Evolutionary conservation across 805 yeast genomes (phyloP).

Genomic region (Lachancea thermotolerans): DNA sequence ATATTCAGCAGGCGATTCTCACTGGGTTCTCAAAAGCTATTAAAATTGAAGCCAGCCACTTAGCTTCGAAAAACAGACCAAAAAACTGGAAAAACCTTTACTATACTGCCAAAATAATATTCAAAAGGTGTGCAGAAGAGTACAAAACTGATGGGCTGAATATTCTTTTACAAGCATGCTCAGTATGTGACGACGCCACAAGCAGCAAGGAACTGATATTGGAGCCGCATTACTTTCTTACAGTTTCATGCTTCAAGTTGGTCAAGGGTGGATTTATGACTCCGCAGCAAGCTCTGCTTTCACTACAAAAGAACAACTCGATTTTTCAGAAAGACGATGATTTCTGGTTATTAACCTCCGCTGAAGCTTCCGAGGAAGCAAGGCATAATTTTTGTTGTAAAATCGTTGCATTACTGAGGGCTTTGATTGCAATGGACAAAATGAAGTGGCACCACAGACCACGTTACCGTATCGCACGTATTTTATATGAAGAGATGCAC

Average conservation of each 20-base stretch:
- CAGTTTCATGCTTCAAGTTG: slow-evolving; percentile 53
- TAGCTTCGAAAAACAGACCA: slow-evolving; percentile 18
- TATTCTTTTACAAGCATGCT: slow-evolving; percentile 40
- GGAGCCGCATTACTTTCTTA: slow-evolving; percentile 71
- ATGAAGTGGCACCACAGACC: slow-evolving; percentile 93
- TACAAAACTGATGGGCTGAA: slow-evolving; percentile 32
- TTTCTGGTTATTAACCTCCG: slow-evolving; percentile 21
- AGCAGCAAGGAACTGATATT: slow-evolving; percentile 49
- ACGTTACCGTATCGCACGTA: slow-evolving; percentile 58
- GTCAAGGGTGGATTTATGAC: slow-evolving; percentile 35
- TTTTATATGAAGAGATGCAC: slow-evolving; percentile 47
- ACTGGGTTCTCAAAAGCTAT: slow-evolving; percentile 20
- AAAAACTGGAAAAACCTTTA: slow-evolving; percentile 58
- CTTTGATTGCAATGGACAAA: slow-evolving; percentile 54
- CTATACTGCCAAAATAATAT: slow-evolving; percentile 50
- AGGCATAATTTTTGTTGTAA: slow-evolving; percentile 32
- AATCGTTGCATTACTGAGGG: slow-evolving; percentile 42
- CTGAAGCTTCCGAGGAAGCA: slow-evolving; percentile 9
- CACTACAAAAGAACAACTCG: slow-evolving; percentile 34
- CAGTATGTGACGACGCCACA: slow-evolving; percentile 31
- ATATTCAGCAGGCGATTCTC: slow-evolving; percentile 27
- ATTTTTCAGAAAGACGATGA: slow-evolving; percentile 20
- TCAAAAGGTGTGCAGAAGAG: slow-evolving; percentile 37
- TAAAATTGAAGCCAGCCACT: slow-evolving; percentile 8
- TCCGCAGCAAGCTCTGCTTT: slow-evolving; percentile 34